Base-by-base conservation (phyloP, 2,329 filamentous ascomycete species). In the Botrytis elliptica region DNA sequence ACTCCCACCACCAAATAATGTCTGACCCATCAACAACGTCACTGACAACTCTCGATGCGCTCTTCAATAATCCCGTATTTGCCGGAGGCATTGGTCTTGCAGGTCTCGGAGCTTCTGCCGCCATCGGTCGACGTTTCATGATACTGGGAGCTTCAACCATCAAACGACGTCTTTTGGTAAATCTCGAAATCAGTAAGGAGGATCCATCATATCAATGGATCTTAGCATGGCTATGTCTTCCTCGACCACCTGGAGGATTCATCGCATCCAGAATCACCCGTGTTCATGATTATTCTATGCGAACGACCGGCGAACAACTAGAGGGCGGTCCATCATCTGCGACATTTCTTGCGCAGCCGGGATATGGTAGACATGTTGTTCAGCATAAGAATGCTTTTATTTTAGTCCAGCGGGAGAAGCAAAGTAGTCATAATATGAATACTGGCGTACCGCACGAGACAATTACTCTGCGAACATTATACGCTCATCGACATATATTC, bases 171-270 rank as follows among this genome's bases (percentile, higher is more conserved):
- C 90, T 99, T 84, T 90, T 99, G 44, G 93, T 98, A 79, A 94
- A 98, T 79, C 90, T 99, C 79, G 96, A 99, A 83, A 97, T 99
- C 83, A 95, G 93, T 82, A 93, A 94, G 81, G 93, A 95, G 79
- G 96, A 99, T 83, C 90, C 94, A 63, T 95, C 95, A 2, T 99
- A 98, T 82, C 91, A 91, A 59, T 98, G 95, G 95, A 90, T 99
- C 60, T 87, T 99, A 16, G 91, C 95, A 77, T 99, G 96, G 95
- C 92, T 99, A 82, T 95, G 94, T 10, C 88, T 93, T 73, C 93
- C 94, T 77, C 93, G 94, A 70, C 87, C 90, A 72, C 83, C 85
- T 80, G 63, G 25, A 22, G 78, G 74, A 8, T 79, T 78, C 36
- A 40, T 91, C 52, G 86, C 86, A 33, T 87, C 85, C 44, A 86